Percentiles rank a stretch among this genome's conserved stretches.
These are phyloP conservation scores for Aspergillus fumigatiaffinis DNA, from an alignment of 2,329 filamentous ascomycete species.

Conservation along the genomic window DNA sequence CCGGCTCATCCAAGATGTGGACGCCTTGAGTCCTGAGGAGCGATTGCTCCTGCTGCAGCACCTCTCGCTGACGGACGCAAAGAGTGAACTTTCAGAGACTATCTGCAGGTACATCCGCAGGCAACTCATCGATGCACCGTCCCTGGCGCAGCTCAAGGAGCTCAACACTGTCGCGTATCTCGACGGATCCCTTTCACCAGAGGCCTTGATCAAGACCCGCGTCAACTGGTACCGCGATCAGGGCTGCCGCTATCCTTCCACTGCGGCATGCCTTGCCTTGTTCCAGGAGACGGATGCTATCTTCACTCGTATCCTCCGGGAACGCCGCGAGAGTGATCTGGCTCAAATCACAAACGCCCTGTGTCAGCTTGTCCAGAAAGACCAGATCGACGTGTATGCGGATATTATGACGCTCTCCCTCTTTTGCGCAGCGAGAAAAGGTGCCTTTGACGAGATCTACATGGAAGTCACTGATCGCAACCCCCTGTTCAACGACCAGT, in stretches of 20 bases:
- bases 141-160: slow-evolving; percentile 37
- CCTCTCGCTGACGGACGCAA: slow-evolving; percentile 26
- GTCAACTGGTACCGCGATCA: slow-evolving; percentile 42
- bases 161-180: slow-evolving; percentile 41
- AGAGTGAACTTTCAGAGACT: slow-evolving; percentile 23
- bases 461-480: slow-evolving; percentile 60
- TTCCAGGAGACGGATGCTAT: slow-evolving; percentile 36
- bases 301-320: slow-evolving; percentile 26
- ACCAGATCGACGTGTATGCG: slow-evolving; percentile 42
- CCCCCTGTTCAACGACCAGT: slow-evolving; percentile 57
- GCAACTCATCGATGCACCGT: slow-evolving; percentile 37
- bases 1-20: slow-evolving; percentile 41
- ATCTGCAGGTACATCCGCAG: slow-evolving; percentile 32
- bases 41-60: slow-evolving; percentile 38
- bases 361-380: slow-evolving; percentile 27
- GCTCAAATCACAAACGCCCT: slow-evolving; percentile 37
- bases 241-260: slow-evolving; percentile 33
- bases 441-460: slow-evolving; percentile 60
- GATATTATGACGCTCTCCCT: slow-evolving; percentile 56
- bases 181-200: slow-evolving; percentile 32
- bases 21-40: slow-evolving; percentile 41
- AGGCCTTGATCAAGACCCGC: slow-evolving; percentile 36
- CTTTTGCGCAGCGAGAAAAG: slow-evolving; percentile 55
- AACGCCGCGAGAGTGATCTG: slow-evolving; percentile 32
- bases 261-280: slow-evolving; percentile 29